Percentiles rank a stretch among this genome's conserved stretches.
These are phyloP conservation scores for Santalum album DNA, from an alignment of 164 flowering plant genomes.

Conservation along the genomic window DNA sequence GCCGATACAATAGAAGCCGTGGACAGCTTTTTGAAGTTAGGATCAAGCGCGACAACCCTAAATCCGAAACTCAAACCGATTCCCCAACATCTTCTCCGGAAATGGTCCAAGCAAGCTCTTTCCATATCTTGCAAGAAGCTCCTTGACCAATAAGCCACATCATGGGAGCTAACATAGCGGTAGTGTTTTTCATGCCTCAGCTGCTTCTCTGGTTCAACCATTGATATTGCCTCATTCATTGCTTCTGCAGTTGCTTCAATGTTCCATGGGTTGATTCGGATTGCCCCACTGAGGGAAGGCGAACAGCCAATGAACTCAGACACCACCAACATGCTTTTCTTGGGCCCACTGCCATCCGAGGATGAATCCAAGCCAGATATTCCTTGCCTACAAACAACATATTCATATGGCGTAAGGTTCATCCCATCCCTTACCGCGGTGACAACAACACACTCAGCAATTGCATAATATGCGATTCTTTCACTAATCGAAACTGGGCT, in stretches of 20 bases:
- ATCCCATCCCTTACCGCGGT: constrained; percentile 41
- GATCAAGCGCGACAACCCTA: constrained; percentile 38
- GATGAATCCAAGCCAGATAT: constrained; percentile 11
- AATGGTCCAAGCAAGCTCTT: constrained; percentile 37
- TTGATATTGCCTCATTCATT: constrained; percentile 29
- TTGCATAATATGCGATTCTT: constrained; percentile 28
- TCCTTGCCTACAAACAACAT: constrained; percentile 28
- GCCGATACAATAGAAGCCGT: constrained; percentile 29
- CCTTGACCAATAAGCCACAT: constrained; percentile 42
- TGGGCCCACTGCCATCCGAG: constrained; percentile 16
- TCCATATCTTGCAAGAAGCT: constrained; percentile 48
- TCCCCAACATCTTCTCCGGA: constrained; percentile 32
- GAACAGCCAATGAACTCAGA: constrained; percentile 44
- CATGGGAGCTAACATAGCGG: constrained; percentile 35
- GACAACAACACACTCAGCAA: constrained; percentile 37
- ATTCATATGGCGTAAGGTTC: constrained; percentile 40
- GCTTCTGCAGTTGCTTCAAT: constrained; percentile 40
- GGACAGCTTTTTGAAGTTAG: constrained; percentile 39
- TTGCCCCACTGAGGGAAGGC: constrained; percentile 44
- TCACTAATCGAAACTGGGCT: constrained; percentile 23
- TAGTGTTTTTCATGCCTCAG: constrained; percentile 46
- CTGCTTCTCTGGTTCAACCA: constrained; percentile 28
- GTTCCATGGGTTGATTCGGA: constrained; percentile 41
- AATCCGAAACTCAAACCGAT: constrained; percentile 41
- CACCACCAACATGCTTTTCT: constrained; percentile 39